Conservation (phyloP, 768 basidiomycete species). For the Tulasnella sp. region DNA sequence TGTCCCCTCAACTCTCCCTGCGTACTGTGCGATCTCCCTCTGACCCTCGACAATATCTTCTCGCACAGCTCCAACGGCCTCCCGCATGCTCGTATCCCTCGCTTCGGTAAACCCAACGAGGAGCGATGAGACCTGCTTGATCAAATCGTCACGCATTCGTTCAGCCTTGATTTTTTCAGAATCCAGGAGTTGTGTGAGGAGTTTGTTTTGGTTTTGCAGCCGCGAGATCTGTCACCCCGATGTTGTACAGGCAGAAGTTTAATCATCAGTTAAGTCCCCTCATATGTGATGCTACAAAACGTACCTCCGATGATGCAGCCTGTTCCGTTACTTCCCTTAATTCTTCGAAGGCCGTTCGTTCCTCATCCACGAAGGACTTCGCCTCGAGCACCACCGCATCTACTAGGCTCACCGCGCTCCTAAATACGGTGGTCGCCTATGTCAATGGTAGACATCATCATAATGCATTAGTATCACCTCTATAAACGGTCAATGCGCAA, state of each 20-base stretch:
- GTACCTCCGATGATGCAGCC: conserved; percentile 23
- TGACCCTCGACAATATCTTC: conserved; percentile 48
- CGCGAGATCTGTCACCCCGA: conserved; percentile 34
- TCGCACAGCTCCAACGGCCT: conserved; percentile 44
- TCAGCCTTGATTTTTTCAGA: conserved; percentile 57
- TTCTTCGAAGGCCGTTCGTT: conserved; percentile 42
- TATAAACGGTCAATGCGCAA: too few relatives aligned
- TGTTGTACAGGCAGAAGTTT: too few relatives aligned
- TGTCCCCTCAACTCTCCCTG: conserved; percentile 39
- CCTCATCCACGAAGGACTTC: conserved; percentile 43
- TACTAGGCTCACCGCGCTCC: conserved; percentile 46
- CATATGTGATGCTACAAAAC: too few relatives aligned
- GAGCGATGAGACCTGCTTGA: conserved; percentile 64
- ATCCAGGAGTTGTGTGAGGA: conserved; percentile 49
- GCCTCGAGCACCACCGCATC: conserved; percentile 51
- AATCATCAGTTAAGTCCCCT: too few relatives aligned
- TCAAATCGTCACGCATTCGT: conserved; percentile 56
- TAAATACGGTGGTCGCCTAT: conserved; percentile 36
- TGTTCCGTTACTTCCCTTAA: conserved; percentile 19
- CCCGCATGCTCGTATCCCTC: conserved; percentile 54
- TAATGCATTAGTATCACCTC: too few relatives aligned
- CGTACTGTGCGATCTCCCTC: conserved; percentile 38
- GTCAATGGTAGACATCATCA: conserved; percentile 20
- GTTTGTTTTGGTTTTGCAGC: conserved; percentile 60
- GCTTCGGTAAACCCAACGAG: conserved; percentile 59